Evolutionary conservation across 2,329 filamentous ascomycete species (phyloP).

Genomic region (Monosporascus sp.): DNA sequence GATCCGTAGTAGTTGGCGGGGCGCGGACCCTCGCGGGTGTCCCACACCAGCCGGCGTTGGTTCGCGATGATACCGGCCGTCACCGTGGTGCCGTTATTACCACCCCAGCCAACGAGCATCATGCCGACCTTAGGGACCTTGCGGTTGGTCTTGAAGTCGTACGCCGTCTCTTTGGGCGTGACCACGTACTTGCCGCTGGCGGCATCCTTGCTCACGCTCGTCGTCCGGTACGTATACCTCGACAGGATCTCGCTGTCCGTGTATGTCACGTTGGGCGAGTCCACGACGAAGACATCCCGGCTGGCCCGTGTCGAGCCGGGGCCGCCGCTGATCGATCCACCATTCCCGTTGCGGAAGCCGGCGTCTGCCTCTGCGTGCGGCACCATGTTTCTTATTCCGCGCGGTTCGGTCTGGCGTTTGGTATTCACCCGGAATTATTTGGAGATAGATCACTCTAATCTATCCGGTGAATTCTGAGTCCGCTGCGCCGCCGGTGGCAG

Average conservation of each 20-base stretch:
- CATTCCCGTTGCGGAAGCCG: conserved; percentile 53
- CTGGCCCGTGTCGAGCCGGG: conserved; percentile 32
- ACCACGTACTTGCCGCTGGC: conserved; percentile 73
- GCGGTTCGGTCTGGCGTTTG: conserved; percentile 11
- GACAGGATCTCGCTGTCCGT: conserved; percentile 82
- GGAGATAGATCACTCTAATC: conserved; percentile 24
- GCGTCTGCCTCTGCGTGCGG: conserved; percentile 71
- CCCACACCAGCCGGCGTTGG: conserved; percentile 79
- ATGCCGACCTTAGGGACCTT: conserved; percentile 89
- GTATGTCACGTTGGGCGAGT: conserved; percentile 90
- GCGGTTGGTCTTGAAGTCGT: conserved; percentile 97
- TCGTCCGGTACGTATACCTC: conserved; percentile 96
- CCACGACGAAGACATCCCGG: conserved; percentile 74
- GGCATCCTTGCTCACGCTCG: conserved; percentile 63
- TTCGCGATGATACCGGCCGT: conserved; percentile 97
- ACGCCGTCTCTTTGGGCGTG: conserved; percentile 80
- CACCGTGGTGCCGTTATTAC: conserved; percentile 97
- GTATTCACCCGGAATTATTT: conserved; percentile 18
- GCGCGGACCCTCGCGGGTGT: conserved; percentile 83
- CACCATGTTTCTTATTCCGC: conserved; percentile 62
- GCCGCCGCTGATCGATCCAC: conserved; percentile 43
- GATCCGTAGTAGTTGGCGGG: conserved; percentile 97
- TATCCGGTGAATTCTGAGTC: conserved; percentile 58
- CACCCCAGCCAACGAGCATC: conserved; percentile 97
- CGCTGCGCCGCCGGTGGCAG: conserved; percentile 80